Evolutionary conservation across 768 basidiomycete species (phyloP).

Genomic region (Termitomyces sp.): DNA sequence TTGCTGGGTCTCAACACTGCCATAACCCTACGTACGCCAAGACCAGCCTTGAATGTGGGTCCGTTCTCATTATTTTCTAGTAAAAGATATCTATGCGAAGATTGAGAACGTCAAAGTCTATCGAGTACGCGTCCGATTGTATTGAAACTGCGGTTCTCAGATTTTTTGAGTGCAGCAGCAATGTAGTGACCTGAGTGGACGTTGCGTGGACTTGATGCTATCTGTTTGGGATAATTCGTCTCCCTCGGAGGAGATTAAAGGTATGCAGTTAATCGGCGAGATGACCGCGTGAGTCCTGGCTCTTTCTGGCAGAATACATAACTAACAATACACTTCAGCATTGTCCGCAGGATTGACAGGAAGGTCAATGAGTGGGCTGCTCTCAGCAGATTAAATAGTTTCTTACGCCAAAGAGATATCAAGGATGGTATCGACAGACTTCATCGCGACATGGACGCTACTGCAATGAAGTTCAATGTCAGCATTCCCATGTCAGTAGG

Average conservation of each 20-base stretch:
- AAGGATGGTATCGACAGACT: neutral
- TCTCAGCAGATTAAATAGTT: neutral
- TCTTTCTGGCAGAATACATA: neutral
- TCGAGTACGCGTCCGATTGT: neutral
- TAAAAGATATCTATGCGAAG: neutral
- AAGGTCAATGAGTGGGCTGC: neutral
- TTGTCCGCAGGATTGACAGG: neutral
- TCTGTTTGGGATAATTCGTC: neutral
- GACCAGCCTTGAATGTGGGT: neutral
- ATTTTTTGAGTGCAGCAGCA: neutral
- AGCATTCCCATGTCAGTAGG: too few relatives aligned
- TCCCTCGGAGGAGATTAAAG: neutral
- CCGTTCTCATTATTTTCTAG: neutral
- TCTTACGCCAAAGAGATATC: neutral
- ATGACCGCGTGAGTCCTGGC: neutral
- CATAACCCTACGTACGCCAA: neutral
- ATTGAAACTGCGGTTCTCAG: neutral
- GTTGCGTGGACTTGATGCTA: neutral
- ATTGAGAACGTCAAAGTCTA: neutral
- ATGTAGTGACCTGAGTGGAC: neutral
- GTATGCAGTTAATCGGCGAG: neutral
- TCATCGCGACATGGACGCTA: too few relatives aligned
- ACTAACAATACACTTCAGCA: neutral
- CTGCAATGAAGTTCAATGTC: too few relatives aligned
- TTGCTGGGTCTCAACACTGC: neutral